These are phyloP conservation scores for Debaryomyces prosopidis DNA, from an alignment of 805 yeast genomes.

Conservation along the genomic window DNA sequence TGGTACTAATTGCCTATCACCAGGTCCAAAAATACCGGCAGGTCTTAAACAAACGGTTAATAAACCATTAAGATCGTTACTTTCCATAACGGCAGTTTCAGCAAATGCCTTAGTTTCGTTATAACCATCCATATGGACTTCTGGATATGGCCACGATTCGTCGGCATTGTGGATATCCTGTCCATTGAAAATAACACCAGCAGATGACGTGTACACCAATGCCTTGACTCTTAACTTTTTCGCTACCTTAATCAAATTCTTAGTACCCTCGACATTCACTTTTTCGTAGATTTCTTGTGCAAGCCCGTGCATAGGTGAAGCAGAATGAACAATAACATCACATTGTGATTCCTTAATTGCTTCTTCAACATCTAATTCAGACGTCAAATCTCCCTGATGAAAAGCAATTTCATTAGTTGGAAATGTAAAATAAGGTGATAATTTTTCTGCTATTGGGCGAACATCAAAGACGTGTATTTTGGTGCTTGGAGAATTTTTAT, in stretches of 20 bases:
- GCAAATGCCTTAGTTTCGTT: conserved; percentile 94
- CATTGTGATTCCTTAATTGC: conserved; percentile 65
- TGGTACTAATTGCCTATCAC: conserved; percentile 95
- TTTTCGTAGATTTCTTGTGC: conserved; percentile 79
- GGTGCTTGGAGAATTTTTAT: conserved; percentile 63
- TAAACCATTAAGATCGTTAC: conserved; percentile 60
- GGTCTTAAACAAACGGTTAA: conserved; percentile 89
- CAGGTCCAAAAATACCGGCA: conserved; percentile 98
- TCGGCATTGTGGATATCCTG: conserved; percentile 88
- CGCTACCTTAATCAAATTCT: conserved; percentile 67
- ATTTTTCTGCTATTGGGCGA: conserved; percentile 75
- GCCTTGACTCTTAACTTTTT: conserved; percentile 55
- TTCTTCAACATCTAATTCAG: conserved; percentile 59
- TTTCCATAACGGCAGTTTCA: conserved; percentile 74
- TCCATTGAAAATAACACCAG: conserved; percentile 98
- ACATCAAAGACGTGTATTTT: conserved; percentile 86
- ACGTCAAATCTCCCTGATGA: conserved; percentile 84
- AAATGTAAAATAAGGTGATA: conserved; percentile 76
- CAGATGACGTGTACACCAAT: conserved; percentile 92
- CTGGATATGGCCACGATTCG: conserved; percentile 92
- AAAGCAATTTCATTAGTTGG: conserved; percentile 56
- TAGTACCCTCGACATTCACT: conserved; percentile 90
- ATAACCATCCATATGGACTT: conserved; percentile 92
- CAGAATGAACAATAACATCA: conserved; percentile 86
- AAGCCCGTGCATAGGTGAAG: conserved; percentile 93